Conservation (phyloP, 1,284 basidiomycete species). For the Ustilago tritici region DNA sequence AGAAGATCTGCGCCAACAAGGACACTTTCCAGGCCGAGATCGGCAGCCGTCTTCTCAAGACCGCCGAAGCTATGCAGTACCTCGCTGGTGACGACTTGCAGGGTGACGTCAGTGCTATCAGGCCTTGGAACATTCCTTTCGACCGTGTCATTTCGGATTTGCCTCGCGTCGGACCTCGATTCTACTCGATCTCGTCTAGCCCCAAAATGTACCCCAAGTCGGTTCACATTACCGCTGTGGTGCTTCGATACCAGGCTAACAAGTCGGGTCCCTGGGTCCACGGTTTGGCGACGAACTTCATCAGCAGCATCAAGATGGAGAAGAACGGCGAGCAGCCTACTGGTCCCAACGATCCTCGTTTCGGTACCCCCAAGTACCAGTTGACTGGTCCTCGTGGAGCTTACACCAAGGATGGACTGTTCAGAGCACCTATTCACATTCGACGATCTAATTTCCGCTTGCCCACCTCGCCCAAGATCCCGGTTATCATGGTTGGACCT, state of each 20-base stretch:
- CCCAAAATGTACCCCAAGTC: conserved; percentile 88
- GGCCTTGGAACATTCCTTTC: conserved; percentile 92
- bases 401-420: conserved; percentile 77
- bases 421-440: conserved; percentile 92
- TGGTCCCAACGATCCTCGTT: conserved; percentile 65
- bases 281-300: conserved; percentile 68
- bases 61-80: conserved; percentile 90
- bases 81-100: conserved; percentile 82
- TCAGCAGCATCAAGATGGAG: conserved; percentile 76
- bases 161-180: conserved; percentile 92
- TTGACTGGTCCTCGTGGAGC: conserved; percentile 89
- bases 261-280: conserved; percentile 52
- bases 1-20: conserved; percentile 86
- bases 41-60: conserved; percentile 83
- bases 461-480: conserved; percentile 96
- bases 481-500: conserved; percentile 98
- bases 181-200: conserved; percentile 97
- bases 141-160: conserved; percentile 94
- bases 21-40: conserved; percentile 84
- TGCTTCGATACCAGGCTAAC: conserved; percentile 70
- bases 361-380: conserved; percentile 78
- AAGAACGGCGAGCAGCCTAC: conserved; percentile 71
- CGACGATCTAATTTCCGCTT: conserved; percentile 94
- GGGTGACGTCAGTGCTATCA: conserved; percentile 76
- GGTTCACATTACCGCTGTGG: conserved; percentile 94